Base-by-base conservation (phyloP, 148 eudicot genomes). In the Rheum nobile region DNA sequence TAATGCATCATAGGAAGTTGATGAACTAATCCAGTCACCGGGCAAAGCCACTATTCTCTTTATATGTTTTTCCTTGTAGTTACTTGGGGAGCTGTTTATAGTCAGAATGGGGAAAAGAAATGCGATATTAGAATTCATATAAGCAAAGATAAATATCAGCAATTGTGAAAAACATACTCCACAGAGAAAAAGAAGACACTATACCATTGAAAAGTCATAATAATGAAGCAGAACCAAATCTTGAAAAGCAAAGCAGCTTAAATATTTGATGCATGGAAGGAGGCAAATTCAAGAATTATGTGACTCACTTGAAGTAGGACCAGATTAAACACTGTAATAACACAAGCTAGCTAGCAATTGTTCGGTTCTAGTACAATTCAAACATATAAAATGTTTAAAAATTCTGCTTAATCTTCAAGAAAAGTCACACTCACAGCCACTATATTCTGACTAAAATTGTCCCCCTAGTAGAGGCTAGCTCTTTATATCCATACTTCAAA, bases 31-130 rank as follows among this genome's bases (percentile, higher is more conserved):
- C 97, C 96, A 90, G 67, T 92, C 97, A 78, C 96, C 99, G 8
- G 97, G 92, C 85, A 96, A 76, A 75, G 85, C 97, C 73, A 85
- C 77, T 73, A 96, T 96, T 82, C 99, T 88, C 86, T 96, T 96
- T 38, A 90, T 76, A 55, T 77, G 72, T 79, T 76, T 92, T 84
- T 85, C 92, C 88, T 76, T 87, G 83, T 88, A 85, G 85, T 90
- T 77, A 71, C 76, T 84, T 12, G 99, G 99, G 50, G 96, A 92
- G 72, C 99, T 96, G 86, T 75, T 82, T 76, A 42, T 71, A 24
- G 22, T 67, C 19, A 28, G 42, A 38, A 61, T 3, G 22, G 22
- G 50, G 69, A 31, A 72, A 28, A 73, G 61, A 67, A 65, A n/a
- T 32, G 35, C 4, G 35, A 13, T 12, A 38, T 74, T 46, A 74